Evolutionary conservation across 2,329 filamentous ascomycete genomes (phyloP).

Genomic region (Aureobasidium melanogenum): DNA sequence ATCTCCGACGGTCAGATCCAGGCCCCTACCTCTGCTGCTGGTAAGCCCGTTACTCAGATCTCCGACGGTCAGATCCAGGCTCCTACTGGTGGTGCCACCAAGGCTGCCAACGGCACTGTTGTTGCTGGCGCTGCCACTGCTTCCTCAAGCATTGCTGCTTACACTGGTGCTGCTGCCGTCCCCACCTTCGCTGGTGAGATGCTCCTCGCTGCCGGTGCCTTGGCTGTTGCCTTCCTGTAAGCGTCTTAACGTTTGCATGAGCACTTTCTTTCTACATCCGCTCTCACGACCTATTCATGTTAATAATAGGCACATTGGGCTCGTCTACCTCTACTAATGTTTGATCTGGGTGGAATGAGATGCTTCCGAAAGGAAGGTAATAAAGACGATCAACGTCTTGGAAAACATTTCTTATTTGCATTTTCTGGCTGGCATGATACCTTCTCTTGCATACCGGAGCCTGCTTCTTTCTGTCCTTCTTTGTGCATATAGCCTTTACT

Average conservation of each 20-base stretch:
- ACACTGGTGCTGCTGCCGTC: constrained; percentile 25
- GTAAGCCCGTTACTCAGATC: constrained; percentile 16
- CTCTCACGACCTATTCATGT: constrained; percentile 12
- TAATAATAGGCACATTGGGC: constrained; percentile 10
- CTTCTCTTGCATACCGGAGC: constrained; percentile 11
- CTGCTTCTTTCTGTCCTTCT: constrained; percentile 1
- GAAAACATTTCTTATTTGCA: constrained; percentile 4
- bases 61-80: constrained; percentile 21
- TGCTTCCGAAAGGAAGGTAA: constrained; percentile 1
- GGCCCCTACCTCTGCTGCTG: constrained; percentile 1
- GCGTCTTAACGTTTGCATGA: constrained; percentile 6
- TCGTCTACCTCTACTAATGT: constrained; percentile 8
- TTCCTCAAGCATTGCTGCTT: constrained; percentile 16
- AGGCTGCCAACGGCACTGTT: constrained; percentile 9
- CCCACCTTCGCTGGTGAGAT: constrained; percentile 20
- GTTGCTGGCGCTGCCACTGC: constrained; percentile 13
- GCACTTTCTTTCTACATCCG: not conserved
- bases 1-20: constrained; percentile 21
- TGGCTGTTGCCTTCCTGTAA: constrained; percentile 24
- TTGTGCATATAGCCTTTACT: constrained; percentile 11
- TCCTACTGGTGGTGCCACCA: not conserved
- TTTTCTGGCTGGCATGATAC: constrained; percentile 6
- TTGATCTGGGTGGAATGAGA: not conserved
- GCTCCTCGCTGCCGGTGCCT: constrained; percentile 24
- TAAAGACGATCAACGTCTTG: constrained; percentile 1